Evolutionary conservation across 768 basidiomycete species (phyloP).

Genomic region (Pleurotus cornucopiae): DNA sequence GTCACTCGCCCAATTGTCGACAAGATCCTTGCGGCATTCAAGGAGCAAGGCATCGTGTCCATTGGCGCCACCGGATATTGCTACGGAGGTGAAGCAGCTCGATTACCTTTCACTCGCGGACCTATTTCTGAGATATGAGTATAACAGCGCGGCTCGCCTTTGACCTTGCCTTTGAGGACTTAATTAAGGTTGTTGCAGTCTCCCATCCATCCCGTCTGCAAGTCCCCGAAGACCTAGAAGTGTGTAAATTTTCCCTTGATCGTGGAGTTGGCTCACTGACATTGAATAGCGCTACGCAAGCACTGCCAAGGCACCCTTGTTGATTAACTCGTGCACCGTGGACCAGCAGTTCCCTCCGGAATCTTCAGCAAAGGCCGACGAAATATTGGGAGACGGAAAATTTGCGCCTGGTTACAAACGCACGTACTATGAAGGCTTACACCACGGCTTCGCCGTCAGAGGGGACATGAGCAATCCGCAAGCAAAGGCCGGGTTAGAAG

Average conservation of each 20-base stretch:
- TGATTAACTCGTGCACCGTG: slow-evolving; percentile 62
- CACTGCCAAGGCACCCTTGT: slow-evolving; percentile 47
- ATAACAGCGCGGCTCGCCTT: slow-evolving; percentile 28
- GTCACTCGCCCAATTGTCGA: slow-evolving; percentile 23
- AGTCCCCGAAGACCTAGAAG: slow-evolving; percentile 59
- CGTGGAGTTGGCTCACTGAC: neutral
- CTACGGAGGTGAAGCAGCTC: slow-evolving; percentile 15
- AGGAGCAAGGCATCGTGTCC: slow-evolving; percentile 24
- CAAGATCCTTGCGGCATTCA: slow-evolving; percentile 25
- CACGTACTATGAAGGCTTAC: slow-evolving; percentile 26
- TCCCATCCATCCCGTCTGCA: slow-evolving; percentile 60
- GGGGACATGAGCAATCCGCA: slow-evolving; percentile 34
- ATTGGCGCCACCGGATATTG: slow-evolving; percentile 30
- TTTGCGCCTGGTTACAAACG: slow-evolving; percentile 47
- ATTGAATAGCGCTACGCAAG: slow-evolving; percentile 39
- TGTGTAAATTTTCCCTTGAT: slow-evolving; percentile 17
- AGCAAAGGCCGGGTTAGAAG: slow-evolving; percentile 50
- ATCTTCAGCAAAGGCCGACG: slow-evolving; percentile 39
- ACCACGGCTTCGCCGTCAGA: slow-evolving; percentile 41
- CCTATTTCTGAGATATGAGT: slow-evolving; percentile 20
- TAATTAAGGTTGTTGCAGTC: slow-evolving; percentile 42
- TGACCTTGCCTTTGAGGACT: slow-evolving; percentile 55
- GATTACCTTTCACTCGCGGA: slow-evolving; percentile 18
- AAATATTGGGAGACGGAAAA: slow-evolving; percentile 41
- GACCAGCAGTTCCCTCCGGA: slow-evolving; percentile 50